Evolutionary conservation across 2,329 filamentous ascomycete genomes (phyloP).

Genomic region (Colletotrichum cordylinicola): DNA sequence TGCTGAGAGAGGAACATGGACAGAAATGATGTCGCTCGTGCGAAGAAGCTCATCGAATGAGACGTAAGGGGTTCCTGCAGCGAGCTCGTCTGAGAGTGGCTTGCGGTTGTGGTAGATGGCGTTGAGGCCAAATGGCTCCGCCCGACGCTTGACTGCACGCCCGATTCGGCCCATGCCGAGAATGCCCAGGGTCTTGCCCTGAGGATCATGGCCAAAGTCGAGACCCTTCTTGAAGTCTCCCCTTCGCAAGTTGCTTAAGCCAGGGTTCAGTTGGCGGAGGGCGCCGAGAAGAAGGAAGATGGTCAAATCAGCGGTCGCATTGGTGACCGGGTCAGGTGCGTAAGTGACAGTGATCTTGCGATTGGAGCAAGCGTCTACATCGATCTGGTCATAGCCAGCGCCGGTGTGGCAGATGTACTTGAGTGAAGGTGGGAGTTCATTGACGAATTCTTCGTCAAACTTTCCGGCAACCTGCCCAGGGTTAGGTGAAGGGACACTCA

Average conservation of each 20-base stretch:
- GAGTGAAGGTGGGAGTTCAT: conserved; percentile 46
- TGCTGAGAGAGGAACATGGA: conserved; percentile 58
- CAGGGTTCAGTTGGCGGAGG: conserved; percentile 34
- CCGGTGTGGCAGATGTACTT: conserved; percentile 41
- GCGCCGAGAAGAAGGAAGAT: conserved; percentile 34
- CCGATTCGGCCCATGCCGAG: conserved; percentile 44
- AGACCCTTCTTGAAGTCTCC: conserved; percentile 29
- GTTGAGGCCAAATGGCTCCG: conserved; percentile 54
- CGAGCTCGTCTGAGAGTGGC: conserved; percentile 27
- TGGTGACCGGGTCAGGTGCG: conserved; percentile 41
- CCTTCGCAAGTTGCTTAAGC: conserved; percentile 24
- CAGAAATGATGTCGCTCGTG: conserved; percentile 58
- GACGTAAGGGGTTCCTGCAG: conserved; percentile 40
- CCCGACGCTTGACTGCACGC: conserved; percentile 42
- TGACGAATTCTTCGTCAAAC: conserved; percentile 53
- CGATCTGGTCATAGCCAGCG: conserved; percentile 34
- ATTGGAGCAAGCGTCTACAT: conserved; percentile 27
- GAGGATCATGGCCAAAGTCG: conserved; percentile 39
- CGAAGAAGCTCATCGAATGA: conserved; percentile 59
- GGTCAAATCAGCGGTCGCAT: conserved; percentile 41
- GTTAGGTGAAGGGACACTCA: neutral
- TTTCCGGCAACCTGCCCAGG: conserved; percentile 14
- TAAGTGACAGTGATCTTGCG: conserved; percentile 29
- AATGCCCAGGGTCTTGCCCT: conserved; percentile 38
- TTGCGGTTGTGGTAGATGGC: conserved; percentile 58